Conservation (phyloP, 768 basidiomycete species). For the Boletus fagicola region DNA sequence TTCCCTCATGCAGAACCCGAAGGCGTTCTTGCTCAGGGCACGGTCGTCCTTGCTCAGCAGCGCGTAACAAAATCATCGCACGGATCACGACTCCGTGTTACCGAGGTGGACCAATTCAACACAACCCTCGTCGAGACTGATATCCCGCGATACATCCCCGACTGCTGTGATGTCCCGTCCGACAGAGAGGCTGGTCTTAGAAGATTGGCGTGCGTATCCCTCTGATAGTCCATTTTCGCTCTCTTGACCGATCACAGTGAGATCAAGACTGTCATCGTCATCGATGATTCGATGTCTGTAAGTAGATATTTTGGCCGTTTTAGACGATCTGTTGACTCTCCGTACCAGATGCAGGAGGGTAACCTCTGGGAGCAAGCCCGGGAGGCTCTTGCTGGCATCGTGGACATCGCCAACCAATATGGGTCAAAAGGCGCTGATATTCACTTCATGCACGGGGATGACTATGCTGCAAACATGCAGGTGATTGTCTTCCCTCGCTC, state of each 20-base stretch:
- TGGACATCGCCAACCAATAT: conserved; percentile 36
- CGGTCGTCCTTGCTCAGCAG: conserved; percentile 32
- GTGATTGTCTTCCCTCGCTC: conserved; percentile 3
- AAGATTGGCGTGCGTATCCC: conserved; percentile 29
- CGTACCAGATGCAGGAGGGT: conserved; percentile 39
- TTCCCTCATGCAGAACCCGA: conserved; percentile 18
- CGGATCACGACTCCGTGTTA: not conserved
- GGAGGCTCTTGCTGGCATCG: conserved; percentile 42
- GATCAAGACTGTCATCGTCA: conserved; percentile 42
- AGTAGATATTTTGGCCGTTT: not conserved
- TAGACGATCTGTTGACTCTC: not conserved
- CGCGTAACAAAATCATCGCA: not conserved
- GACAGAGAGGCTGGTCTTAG: conserved; percentile 24
- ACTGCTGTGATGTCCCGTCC: not conserved
- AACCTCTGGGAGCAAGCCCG: conserved; percentile 39
- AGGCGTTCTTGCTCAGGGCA: conserved; percentile 24
- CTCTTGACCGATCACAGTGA: conserved; percentile 26
- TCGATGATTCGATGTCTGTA: conserved; percentile 43
- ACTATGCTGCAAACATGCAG: conserved; percentile 31
- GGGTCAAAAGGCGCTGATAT: conserved; percentile 42
- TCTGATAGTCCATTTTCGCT: not conserved
- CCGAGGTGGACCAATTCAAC: conserved; percentile 24
- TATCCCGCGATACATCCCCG: conserved; percentile 28
- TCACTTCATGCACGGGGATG: conserved; percentile 40
- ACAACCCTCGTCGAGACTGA: conserved; percentile 28